Base-by-base conservation (phyloP, 2,329 filamentous ascomycete species). In the Alternaria brassicicola region DNA sequence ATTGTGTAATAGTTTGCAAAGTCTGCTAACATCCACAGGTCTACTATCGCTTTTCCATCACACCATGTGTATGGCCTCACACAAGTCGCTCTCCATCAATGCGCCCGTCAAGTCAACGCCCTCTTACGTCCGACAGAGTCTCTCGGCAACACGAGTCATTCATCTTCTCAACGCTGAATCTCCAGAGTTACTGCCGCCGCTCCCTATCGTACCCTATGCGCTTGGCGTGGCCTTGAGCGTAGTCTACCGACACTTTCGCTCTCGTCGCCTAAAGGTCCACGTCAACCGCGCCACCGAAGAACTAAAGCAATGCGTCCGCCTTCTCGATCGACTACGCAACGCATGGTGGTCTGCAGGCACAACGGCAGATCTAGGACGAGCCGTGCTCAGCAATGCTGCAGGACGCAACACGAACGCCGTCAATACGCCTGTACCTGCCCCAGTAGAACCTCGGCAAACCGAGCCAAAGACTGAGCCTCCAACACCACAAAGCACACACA, bases 41-140 rank as follows among this genome's bases (percentile, higher is more conserved):
- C 77, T 85, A 6, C 71, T 86, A 7, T 85, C 86, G 55, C 70
- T 86, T 2, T 85, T 83, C 68, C 86, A 86, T 57, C 82, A 86
- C 64, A 80, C 82, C 21, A 82, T 85, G 50, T 83, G 82, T 33
- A 85, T 87, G 65, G 76, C 85, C 2, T 85, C 84, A 3, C 84
- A 85, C 69, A 83, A 84, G 39, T 82, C 82, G 2, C 71, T 78
- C 25, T 76, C 76, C 6, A 77, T 78, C 58, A 71, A 78, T 54
- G 78, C 74, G 30, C 79, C 77, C 13, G 80, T 83, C 41, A 78
- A 80, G 31, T 80, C 80, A 3, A 82, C 80, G 5, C 74, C 81
- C 4, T 85, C 83, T 1, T 82, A 83, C 46, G 78, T 84, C 15
- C 82, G 85, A 13, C 84, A 85, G 66, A 82, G 81, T 30, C 78